Base-by-base conservation (phyloP, 2,329 filamentous ascomycete genomes). In the Arthrobotrys entomopaga region DNA sequence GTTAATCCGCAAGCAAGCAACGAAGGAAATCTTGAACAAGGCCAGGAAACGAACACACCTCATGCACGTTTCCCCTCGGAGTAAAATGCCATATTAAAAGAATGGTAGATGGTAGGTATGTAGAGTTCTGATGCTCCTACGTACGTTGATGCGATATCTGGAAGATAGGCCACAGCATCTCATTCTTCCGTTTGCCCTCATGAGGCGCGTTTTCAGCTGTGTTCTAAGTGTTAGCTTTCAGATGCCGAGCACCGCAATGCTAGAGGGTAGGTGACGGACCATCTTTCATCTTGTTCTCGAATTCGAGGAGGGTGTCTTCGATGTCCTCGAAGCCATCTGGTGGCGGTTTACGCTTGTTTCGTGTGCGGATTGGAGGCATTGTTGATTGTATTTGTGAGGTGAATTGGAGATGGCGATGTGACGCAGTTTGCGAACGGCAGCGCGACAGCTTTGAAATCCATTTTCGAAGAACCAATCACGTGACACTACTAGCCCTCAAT, bases 161-260 rank as follows among this genome's bases (percentile, higher is more conserved):
- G 80, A 99, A 98, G 77, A 99, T 93, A 75, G 95, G 94, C 95
- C 95, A 99, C 77, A 93, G 87, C 78, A 92, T 91, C 83, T 98
- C 92, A 80, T 97, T 91, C 81, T 93, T 93, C 88, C 91, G 86
- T 86, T 92, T 87, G 83, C 91, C 81, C 83, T 91, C 83, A 78
- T 89, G 87, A 16, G 92, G 90, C 54, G 93, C 90, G 82, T 96
- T 96, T 81, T 97, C 93, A 60, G 95, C 95, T 78, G 43, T 38
- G 58, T 15, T 10, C 50, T 60, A 11, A 61, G 24, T 59, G 69
- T 77, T 77, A 77, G 75, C 72, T 42, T 56, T 19, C n/a, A 15
- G 10, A 24, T 29, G 3, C n/a, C 40, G 43, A 16, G 19, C 29
- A n/a, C 40, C 19, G 16, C 13, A 10, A 10, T 2, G 16, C 8